Conservation (phyloP, 2,329 filamentous ascomycete genomes). For the Alternaria conjuncta region DNA sequence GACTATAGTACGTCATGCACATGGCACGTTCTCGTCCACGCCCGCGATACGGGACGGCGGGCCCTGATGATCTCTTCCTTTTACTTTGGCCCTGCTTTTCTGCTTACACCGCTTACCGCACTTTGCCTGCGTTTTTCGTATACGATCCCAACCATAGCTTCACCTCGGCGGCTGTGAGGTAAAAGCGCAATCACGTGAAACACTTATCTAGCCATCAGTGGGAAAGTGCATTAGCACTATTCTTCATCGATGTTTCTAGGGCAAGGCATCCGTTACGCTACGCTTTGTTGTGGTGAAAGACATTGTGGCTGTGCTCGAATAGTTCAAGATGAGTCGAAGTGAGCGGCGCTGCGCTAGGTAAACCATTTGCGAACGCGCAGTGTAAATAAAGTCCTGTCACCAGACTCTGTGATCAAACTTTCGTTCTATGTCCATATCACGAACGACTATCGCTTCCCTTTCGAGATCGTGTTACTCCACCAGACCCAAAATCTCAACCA, state of each 20-base stretch:
- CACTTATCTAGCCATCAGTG: not conserved
- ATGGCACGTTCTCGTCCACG: not conserved
- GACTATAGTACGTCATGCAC: constrained; percentile 1
- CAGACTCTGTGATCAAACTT: not conserved
- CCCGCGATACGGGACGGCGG: not conserved
- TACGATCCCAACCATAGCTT: not conserved
- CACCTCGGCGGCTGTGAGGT: not conserved
- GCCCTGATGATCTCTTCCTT: constrained; percentile 11
- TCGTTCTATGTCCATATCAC: too few species aligned
- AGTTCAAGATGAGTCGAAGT: constrained; percentile 20
- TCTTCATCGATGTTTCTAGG: not conserved
- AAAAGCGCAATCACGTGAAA: not conserved
- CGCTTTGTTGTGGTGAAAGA: not conserved
- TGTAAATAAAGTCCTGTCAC: not conserved
- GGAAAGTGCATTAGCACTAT: not conserved
- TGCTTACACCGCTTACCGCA: not conserved
- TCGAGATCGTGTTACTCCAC: not conserved
- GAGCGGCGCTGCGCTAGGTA: constrained; percentile 10
- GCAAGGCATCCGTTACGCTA: not conserved
- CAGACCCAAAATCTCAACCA: not conserved
- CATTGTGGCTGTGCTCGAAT: not conserved
- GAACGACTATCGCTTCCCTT: not conserved
- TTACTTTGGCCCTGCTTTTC: constrained; percentile 1
- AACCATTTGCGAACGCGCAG: not conserved
- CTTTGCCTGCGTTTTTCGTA: not conserved